These are phyloP conservation scores for Hansfordia pulvinata DNA, from an alignment of 2,329 filamentous ascomycete genomes.

Conservation along the genomic window DNA sequence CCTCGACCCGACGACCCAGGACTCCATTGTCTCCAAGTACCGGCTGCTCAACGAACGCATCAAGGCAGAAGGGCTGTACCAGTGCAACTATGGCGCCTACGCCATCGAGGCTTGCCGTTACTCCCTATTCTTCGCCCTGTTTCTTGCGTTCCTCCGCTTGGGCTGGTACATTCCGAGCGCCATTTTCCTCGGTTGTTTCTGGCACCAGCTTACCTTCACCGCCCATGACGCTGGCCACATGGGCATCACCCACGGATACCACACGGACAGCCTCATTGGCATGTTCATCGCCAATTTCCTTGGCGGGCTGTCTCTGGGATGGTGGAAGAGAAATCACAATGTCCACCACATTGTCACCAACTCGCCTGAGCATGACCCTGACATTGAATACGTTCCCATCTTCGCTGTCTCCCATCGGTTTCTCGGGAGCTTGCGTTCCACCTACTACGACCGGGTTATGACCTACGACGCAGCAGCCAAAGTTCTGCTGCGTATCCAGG, in stretches of 20 bases:
- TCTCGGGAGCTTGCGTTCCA: constrained; percentile 57
- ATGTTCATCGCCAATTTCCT: constrained; percentile 84
- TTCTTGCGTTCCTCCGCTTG: constrained; percentile 45
- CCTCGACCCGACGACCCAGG: constrained; percentile 60
- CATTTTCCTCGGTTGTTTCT: constrained; percentile 66
- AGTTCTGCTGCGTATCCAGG: constrained; percentile 57
- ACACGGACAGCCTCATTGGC: constrained; percentile 69
- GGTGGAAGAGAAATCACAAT: constrained; percentile 97
- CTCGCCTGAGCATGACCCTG: constrained; percentile 86
- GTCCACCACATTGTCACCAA: constrained; percentile 96
- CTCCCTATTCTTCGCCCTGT: constrained; percentile 46
- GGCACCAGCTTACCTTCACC: constrained; percentile 90
- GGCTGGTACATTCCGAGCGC: constrained; percentile 60
- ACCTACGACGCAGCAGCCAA: constrained; percentile 62
- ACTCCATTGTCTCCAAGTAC: constrained; percentile 67
- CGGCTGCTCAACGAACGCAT: constrained; percentile 63
- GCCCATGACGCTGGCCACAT: constrained; percentile 95
- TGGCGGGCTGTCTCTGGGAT: constrained; percentile 80
- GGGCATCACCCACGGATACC: constrained; percentile 89
- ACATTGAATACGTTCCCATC: constrained; percentile 84
- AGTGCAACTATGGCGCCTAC: constrained; percentile 76
- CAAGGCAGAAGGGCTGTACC: constrained; percentile 60
- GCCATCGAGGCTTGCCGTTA: constrained; percentile 64
- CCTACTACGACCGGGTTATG: constrained; percentile 76
- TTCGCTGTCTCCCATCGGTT: constrained; percentile 79